These are phyloP conservation scores for Pestalotiopsis fici DNA, from an alignment of 2,329 filamentous ascomycete species.

Conservation along the genomic window DNA sequence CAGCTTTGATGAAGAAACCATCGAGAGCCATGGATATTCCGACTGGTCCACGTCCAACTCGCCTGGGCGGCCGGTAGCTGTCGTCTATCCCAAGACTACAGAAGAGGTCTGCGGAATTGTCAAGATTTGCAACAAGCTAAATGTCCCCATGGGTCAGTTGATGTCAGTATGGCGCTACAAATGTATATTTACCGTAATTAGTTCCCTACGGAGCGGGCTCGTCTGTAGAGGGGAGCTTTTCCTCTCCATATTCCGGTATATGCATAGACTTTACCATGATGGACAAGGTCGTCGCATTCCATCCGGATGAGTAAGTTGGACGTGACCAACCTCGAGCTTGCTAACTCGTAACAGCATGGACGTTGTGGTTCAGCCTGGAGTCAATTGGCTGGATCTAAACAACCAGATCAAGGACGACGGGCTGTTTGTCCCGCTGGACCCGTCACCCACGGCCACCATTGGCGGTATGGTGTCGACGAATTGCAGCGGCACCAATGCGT, in stretches of 20 bases:
- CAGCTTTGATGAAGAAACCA: slow-evolving; percentile 63
- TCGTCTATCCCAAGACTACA: slow-evolving; percentile 65
- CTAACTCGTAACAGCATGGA: slow-evolving; percentile 52
- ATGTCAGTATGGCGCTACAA: not conserved
- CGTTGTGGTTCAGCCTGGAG: slow-evolving; percentile 68
- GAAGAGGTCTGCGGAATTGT: slow-evolving; percentile 66
- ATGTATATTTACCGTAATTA: not conserved
- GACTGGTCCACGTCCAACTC: slow-evolving; percentile 73
- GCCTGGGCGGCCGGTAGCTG: slow-evolving; percentile 61
- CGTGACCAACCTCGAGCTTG: too few relatives aligned
- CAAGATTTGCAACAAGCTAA: slow-evolving; percentile 60
- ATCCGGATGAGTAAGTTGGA: slow-evolving; percentile 54
- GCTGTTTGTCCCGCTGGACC: slow-evolving; percentile 71
- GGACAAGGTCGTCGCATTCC: slow-evolving; percentile 65
- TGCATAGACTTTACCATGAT: slow-evolving; percentile 71
- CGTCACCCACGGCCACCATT: slow-evolving; percentile 60
- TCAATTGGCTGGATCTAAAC: slow-evolving; percentile 70
- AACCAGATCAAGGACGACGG: slow-evolving; percentile 61
- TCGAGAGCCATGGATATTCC: slow-evolving; percentile 66
- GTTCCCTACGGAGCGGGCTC: slow-evolving; percentile 76
- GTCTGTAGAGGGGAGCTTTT: slow-evolving; percentile 71
- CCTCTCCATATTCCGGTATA: slow-evolving; percentile 66
- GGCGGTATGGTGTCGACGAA: slow-evolving; percentile 68
- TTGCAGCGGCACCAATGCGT: slow-evolving; percentile 63
- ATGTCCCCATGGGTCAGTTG: slow-evolving; percentile 61